These are phyloP conservation scores for Pulicaria dysenterica DNA, from an alignment of 129 eudicot species.

Conservation along the genomic window DNA sequence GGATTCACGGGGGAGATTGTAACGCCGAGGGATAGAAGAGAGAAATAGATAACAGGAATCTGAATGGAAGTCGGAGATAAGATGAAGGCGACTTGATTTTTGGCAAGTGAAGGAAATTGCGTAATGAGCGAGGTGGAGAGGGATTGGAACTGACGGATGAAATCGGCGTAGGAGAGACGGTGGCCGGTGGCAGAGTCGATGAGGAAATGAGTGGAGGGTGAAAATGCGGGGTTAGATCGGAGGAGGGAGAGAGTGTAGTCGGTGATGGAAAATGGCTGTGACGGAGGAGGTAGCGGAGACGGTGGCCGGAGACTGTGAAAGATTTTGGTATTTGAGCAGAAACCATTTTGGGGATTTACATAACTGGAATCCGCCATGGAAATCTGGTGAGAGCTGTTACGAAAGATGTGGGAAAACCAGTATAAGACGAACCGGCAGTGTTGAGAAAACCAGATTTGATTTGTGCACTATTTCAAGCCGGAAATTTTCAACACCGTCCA, in stretches of 20 bases:
- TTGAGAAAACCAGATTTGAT: no score
- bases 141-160: constrained; percentile 54
- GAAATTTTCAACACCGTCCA: no score
- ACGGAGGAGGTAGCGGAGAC: constrained; percentile 59
- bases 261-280: constrained; percentile 61
- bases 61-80: constrained; percentile 63
- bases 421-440: no score
- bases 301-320: constrained; percentile 63
- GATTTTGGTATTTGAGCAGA: constrained; percentile 49
- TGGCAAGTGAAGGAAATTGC: constrained; percentile 44
- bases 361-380: constrained; percentile 35
- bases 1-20: constrained; percentile 82
- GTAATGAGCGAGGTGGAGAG: constrained; percentile 53
- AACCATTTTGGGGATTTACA: constrained; percentile 55
- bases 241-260: constrained; percentile 61
- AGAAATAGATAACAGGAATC: constrained; percentile 71
- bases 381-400: neutral
- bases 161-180: constrained; percentile 61
- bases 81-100: constrained; percentile 60
- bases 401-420: neutral
- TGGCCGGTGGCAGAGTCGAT: constrained; percentile 67
- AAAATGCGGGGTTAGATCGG: constrained; percentile 36
- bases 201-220: constrained; percentile 51
- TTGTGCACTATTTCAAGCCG: no score
- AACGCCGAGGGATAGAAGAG: constrained; percentile 72